Evolutionary conservation across 345 rosid species (phyloP), one percentile per base, ranked within the genome.

Genomic region (Aurinia saxatilis): DNA sequence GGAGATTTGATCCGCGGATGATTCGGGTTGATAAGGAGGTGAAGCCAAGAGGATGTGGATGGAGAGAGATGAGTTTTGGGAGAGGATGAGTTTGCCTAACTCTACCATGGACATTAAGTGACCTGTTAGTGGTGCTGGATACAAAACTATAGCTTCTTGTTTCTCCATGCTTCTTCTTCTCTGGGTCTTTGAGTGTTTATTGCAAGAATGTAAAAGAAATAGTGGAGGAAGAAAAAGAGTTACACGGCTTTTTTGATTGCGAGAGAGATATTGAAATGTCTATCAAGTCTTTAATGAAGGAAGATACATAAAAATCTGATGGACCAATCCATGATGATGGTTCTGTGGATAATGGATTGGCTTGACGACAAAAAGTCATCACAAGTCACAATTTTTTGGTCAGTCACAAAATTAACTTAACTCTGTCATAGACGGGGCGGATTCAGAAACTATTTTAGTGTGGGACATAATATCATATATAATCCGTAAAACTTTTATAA

Each of bases 71-170:
- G 91, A 78, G 35, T 51, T 38, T 46, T 50, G 77, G 63, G 73
- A 35, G 64, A 81, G 71, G 9, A 90, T 41, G 55, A 77, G 67
- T 46, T 84, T 84, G 38, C 80, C 87, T 0, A 86, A 73, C 75
- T 89, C 96, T 45, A 89, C 82, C 89, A 82, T 81, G 41, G 95
- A 79, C 6, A 79, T 67, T 41, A 90, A 65, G 79, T 84, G 97
- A 18, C 95, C 85, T 23, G 81, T 81, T 10, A 77, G 76, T 30
- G 95, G 86, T 2, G 83, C 39, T 12, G 95, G 91, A 57, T 81
- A 83, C 10, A 88, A 57, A 45, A 88, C 83, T 29, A 88, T 45
- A 3, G 83, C 76, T 7, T 77, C 71, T 36, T 58, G 62, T 46
- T 64, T 44, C 37, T 29, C 54, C 75, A 71, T 65, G 60, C 30